Evolutionary conservation across 179 eudicot genomes (phyloP), one percentile per base, ranked within the genome.

Genomic region (Silene coronaria): DNA sequence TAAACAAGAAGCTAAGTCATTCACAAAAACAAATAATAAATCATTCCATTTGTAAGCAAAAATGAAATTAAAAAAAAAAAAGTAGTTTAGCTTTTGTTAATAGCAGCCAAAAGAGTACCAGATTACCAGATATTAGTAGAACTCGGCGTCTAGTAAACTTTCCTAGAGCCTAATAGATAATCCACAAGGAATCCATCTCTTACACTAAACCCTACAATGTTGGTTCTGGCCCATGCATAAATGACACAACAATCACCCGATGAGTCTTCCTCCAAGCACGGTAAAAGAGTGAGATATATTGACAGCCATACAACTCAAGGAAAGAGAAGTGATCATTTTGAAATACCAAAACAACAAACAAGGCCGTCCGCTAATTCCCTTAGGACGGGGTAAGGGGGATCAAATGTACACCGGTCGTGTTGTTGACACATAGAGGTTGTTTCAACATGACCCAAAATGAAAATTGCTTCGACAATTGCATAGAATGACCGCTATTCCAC

Each of bases 1-100:
- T 67, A 28, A 76, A 81, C 62, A 82, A 84, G 68, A 74, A 60
- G 46, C 34, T 27, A 21, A 8, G 23, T 71, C 6, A 58, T 65
- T 26, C 48, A 46, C 19, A 51, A 77, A 26, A 38, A 16, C 17
- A 14, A 23, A 16, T 62, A 12, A 32, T 13, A 12, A 22, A 62
- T 13, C 10, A 7, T 21, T n/a, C 38, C 63, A 27, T 51, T 27
- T 10, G n/a, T 3, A 60, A 60, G 48, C 51, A 62, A 5, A 36
- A 36, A 8, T 6, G 5, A 9, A 38, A 38, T 2, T 28, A 21
- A 27, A 12, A 28, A 26, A 11, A 5, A 23, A 6, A 2, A 23
- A 55, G 8, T 13, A 53, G 65, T 21, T 26, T 26, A 62, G n/a
- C 23, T 19, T 26, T 26, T 21, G 23, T 58, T 51, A 46, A 14